Base-by-base conservation (phyloP, 139 green algal species). In the Volvox reticuliferus region DNA sequence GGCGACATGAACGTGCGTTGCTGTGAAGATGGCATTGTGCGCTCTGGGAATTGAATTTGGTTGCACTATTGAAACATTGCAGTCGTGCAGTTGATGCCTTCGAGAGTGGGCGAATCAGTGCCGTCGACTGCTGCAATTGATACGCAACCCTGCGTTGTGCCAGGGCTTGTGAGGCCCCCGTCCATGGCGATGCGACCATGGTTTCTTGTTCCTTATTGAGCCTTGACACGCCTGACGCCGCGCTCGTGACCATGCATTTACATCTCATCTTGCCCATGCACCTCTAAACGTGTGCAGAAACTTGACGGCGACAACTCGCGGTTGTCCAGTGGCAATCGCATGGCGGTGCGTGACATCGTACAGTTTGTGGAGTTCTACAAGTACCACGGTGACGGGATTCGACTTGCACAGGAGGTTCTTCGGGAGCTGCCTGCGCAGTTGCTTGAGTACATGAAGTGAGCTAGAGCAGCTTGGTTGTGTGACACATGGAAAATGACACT, bases 361-460 rank as follows among this genome's bases (percentile, higher is more conserved):
- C 94, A 96, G 92, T 95, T 96, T 79, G 92, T 94, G 28, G 82
- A 92, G 79, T 91, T 92, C 77, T 73, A 88, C 19, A 88, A 79
- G 73, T 89, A 91, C 62, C 79, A 82, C 26, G 85, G 91, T 35
- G 88, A 83, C 19, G 91, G 90, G 21, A 68, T 91, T 36, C 82
- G n/a, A 0, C 82, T 95, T 62, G 94, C 93, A 12, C 19, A 78
- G 76, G 89, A 95, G 91, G 82, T 95, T 69, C 89, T 96, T 77
- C 88, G 88, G 30, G 94, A 96, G 92, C 91, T 96, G 71, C 94
- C 93, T 0, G 94, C 93, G 1, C 92, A 95, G 89, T 85, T 94
- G 63, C 73, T 95, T 20, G 90, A 88, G 12, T 94, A 94, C 87
- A 93, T 92, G 87, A 81, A 86, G 82, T 91, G 63, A 84, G 22